Evolutionary conservation across 306 rosid species (phyloP).

Genomic region (Vigna trinervia): DNA sequence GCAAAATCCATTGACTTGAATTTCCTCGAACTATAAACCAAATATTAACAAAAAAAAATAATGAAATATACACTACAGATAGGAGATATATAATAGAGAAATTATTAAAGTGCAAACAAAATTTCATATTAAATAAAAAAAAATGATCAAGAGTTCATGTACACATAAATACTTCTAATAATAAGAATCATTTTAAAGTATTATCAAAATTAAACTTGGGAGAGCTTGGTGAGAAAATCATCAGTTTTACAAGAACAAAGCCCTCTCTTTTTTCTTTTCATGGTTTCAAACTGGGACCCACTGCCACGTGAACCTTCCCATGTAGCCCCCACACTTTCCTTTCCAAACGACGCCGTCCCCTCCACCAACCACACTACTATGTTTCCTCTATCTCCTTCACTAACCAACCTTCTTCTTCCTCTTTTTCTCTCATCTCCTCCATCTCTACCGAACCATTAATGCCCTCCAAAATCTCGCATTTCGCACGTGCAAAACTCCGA

Average conservation of each 20-base stretch:
- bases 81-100: not conserved
- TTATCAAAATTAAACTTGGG: too few species aligned
- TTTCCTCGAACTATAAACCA: too few species aligned
- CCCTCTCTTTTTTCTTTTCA: not conserved
- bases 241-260: not conserved
- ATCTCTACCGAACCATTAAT: conserved; percentile 69
- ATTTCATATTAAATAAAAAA: too few species aligned
- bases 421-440: conserved; percentile 55
- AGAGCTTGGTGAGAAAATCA: not conserved
- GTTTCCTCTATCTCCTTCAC: too few species aligned
- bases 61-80: too few species aligned
- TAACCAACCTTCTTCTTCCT: conserved; percentile 49
- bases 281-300: not conserved
- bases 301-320: conserved; percentile 52
- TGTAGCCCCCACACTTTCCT: conserved; percentile 34
- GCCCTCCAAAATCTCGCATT: conserved; percentile 75
- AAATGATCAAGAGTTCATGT: too few species aligned
- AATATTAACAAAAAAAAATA: too few species aligned
- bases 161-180: too few species aligned
- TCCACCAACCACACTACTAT: not conserved
- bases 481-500: conserved; percentile 58
- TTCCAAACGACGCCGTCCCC: conserved; percentile 45
- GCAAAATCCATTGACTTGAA: not conserved
- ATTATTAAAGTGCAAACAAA: too few species aligned
- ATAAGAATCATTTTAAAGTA: too few species aligned